Evolutionary conservation across 1,284 basidiomycete species (phyloP).

Genomic region (Pseudozyma thailandica): DNA sequence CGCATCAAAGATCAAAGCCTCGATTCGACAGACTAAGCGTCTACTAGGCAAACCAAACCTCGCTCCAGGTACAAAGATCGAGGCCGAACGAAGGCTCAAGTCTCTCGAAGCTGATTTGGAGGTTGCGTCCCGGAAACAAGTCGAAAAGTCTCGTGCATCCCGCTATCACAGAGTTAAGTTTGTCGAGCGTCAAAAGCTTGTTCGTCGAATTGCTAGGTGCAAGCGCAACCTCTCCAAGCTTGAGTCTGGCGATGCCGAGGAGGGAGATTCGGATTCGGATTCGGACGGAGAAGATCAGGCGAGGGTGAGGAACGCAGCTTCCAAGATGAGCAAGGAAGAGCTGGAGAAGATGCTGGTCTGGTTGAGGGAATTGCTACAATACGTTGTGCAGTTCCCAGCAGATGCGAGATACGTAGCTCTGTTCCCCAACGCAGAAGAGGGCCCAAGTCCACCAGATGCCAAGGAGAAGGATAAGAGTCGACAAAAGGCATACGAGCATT

Average conservation of each 20-base stretch:
- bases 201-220: constrained; percentile 29
- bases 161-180: constrained; percentile 56
- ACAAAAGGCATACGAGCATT: constrained; percentile 34
- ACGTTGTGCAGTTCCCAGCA: constrained; percentile 43
- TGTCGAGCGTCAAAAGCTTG: constrained; percentile 48
- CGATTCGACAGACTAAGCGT: constrained; percentile 55
- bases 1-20: constrained; percentile 50
- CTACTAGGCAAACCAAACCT: constrained; percentile 53
- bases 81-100: constrained; percentile 54
- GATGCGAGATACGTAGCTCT: constrained; percentile 49
- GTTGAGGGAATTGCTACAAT: constrained; percentile 39
- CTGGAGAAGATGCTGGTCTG: constrained; percentile 10
- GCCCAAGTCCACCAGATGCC: constrained; percentile 17
- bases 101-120: constrained; percentile 50
- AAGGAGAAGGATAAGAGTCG: constrained; percentile 34
- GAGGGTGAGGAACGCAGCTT: constrained; percentile 14
- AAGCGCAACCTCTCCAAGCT: constrained; percentile 23
- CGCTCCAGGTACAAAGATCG: constrained; percentile 50
- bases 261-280: constrained; percentile 22
- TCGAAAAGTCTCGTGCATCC: constrained; percentile 36
- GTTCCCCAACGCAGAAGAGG: constrained; percentile 31
- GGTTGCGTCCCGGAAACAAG: constrained; percentile 22
- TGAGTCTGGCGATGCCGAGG: constrained; percentile 4
- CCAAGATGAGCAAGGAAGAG: constrained; percentile 30
- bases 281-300: constrained; percentile 17